Percentiles rank a stretch among this genome's conserved stretches.
Conservation (phyloP, 2,329 filamentous ascomycete genomes). For the Phoma herbarum region DNA sequence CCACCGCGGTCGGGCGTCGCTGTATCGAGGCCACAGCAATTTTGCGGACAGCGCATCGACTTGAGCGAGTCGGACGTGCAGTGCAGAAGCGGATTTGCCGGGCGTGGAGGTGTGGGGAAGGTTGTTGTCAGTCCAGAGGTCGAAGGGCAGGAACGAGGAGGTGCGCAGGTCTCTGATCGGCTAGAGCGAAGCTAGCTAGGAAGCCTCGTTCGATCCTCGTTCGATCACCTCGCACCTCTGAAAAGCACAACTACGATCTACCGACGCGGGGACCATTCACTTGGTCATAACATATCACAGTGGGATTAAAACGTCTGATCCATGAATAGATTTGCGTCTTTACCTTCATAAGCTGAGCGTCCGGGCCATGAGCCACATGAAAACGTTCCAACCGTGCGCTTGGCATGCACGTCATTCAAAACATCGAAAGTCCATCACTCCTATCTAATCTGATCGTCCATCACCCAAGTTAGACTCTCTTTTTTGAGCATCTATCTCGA, state of each 20-base stretch:
- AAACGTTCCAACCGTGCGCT: not conserved
- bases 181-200: conserved; percentile 11
- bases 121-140: conserved; percentile 30
- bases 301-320: not conserved
- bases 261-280: not conserved
- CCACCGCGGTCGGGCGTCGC: conserved; percentile 35
- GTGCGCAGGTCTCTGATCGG: conserved; percentile 17
- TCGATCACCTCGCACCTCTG: conserved; percentile 18
- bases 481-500: no score
- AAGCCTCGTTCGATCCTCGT: conserved; percentile 19
- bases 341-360: no score
- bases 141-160: conserved; percentile 35
- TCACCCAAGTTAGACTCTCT: no score
- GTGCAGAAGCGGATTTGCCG: conserved; percentile 13
- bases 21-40: conserved; percentile 31
- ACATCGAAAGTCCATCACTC: conserved; percentile 19
- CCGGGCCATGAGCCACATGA: not conserved
- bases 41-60: conserved; percentile 37
- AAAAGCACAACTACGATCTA: conserved; percentile 5
- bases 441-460: conserved; percentile 35
- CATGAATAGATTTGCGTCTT: no score
- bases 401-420: conserved; percentile 35
- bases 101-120: conserved; percentile 23
- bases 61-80: conserved; percentile 11
- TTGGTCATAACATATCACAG: not conserved